Conservation (phyloP, 2,329 filamentous ascomycete genomes). For the Aspergillaceae sp. region DNA sequence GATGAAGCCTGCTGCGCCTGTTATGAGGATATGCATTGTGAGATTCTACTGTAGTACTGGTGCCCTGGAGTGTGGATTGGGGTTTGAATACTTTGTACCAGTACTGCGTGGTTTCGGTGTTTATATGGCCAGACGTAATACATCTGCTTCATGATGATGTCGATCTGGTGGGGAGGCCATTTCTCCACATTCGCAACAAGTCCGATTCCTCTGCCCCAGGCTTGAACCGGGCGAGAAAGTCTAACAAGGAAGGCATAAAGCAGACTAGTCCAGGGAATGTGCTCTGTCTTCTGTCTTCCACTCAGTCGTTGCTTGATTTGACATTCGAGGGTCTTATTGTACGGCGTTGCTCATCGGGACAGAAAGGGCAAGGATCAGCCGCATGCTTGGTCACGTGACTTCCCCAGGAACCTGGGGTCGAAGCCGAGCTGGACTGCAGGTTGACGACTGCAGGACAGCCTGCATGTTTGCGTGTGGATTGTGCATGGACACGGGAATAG, state of each 20-base stretch:
- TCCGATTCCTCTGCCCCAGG: conserved; percentile 24
- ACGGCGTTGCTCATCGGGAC: no score
- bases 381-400: no score
- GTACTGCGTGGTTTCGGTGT: neutral
- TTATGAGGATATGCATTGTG: conserved; percentile 50
- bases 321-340: no score
- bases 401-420: no score
- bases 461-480: no score
- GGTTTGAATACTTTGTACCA: neutral
- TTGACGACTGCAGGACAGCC: no score
- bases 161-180: conserved; percentile 6
- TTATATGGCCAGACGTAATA: neutral
- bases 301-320: no score
- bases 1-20: conserved; percentile 56
- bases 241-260: no score
- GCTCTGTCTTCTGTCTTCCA: neutral
- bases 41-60: no score
- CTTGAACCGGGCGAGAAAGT: conserved; percentile 13
- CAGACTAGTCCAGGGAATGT: neutral
- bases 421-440: no score
- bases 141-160: neutral
- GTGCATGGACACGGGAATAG: no score
- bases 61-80: neutral
- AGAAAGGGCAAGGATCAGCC: no score
- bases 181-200: conserved; percentile 30